Evolutionary conservation across 176 grass and related monocot genomes (phyloP).

Genomic region (Carex parvula): DNA sequence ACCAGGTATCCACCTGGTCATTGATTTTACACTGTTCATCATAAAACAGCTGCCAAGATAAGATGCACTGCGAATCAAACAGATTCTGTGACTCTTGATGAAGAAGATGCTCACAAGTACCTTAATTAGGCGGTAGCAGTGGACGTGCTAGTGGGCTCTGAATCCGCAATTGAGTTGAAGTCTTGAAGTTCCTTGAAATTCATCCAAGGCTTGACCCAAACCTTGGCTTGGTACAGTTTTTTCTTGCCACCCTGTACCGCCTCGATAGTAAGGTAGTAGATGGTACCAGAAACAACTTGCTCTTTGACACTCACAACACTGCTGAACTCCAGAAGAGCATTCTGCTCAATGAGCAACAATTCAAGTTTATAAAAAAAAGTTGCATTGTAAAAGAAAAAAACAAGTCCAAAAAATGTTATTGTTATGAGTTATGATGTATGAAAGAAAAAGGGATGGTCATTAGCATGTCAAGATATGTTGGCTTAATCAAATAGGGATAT

Average conservation of each 20-base stretch:
- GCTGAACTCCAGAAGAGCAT: conserved; percentile 26
- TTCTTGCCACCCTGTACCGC: conserved; percentile 16
- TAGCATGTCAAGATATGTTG: not conserved
- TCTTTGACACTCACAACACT: conserved; percentile 28
- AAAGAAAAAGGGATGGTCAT: not conserved
- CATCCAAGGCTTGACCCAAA: conserved; percentile 38
- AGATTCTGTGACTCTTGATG: too few relatives aligned
- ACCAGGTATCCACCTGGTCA: too few relatives aligned
- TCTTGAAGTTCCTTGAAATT: conserved; percentile 31
- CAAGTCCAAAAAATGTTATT: not conserved
- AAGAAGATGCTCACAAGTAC: not conserved
- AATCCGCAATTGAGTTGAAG: conserved; percentile 17
- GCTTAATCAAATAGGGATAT: not conserved
- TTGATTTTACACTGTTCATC: not conserved
- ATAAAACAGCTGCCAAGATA: too few relatives aligned
- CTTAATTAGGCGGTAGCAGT: not conserved
- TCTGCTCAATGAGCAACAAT: conserved; percentile 7
- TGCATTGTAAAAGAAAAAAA: too few relatives aligned
- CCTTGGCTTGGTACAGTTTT: conserved; percentile 31
- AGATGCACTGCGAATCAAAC: too few relatives aligned
- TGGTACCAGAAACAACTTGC: conserved; percentile 32
- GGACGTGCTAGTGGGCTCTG: not conserved
- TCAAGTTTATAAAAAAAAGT: not conserved
- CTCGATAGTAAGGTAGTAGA: conserved; percentile 34
- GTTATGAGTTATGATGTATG: not conserved